Conservation (phyloP, 2,329 filamentous ascomycete genomes). For the Fusarium sp. region DNA sequence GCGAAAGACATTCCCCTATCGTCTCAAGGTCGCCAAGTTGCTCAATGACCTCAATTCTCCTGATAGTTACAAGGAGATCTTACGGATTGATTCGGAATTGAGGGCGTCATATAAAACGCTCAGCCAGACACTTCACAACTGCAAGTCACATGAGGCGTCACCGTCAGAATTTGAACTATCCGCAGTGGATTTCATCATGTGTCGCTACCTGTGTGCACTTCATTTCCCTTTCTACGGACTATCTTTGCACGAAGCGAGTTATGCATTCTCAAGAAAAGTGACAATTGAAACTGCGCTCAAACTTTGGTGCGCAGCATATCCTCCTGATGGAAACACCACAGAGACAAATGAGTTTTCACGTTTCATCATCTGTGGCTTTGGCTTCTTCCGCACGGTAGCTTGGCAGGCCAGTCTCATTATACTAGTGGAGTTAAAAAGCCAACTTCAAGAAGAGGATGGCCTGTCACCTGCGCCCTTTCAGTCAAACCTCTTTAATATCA, state of each 20-base stretch:
- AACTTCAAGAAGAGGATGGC: conserved; percentile 59
- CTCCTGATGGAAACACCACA: conserved; percentile 20
- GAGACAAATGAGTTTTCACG: conserved; percentile 55
- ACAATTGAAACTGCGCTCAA: conserved; percentile 65
- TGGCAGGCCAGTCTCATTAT: conserved; percentile 58
- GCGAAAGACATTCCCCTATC: conserved; percentile 59
- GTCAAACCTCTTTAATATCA: conserved; percentile 59
- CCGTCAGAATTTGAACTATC: conserved; percentile 60
- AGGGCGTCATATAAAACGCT: conserved; percentile 60
- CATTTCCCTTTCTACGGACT: conserved; percentile 67
- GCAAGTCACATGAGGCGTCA: conserved; percentile 32
- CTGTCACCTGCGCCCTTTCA: conserved; percentile 55
- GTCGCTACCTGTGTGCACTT: conserved; percentile 69
- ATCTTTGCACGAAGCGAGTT: conserved; percentile 60
- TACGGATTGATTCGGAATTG: conserved; percentile 62
- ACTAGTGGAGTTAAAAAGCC: conserved; percentile 58
- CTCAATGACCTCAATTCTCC: conserved; percentile 60
- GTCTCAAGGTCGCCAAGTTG: conserved; percentile 60
- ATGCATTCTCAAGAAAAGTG: conserved; percentile 66
- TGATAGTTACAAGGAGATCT: conserved; percentile 61
- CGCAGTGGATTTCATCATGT: conserved; percentile 66
- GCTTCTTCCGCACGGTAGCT: conserved; percentile 58
- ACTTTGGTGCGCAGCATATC: conserved; percentile 60
- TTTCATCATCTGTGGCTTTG: conserved; percentile 57
- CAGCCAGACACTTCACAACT: conserved; percentile 52